These are phyloP conservation scores for Parmelia sp. DNA, from an alignment of 495 filamentous ascomycete species.

Conservation along the genomic window DNA sequence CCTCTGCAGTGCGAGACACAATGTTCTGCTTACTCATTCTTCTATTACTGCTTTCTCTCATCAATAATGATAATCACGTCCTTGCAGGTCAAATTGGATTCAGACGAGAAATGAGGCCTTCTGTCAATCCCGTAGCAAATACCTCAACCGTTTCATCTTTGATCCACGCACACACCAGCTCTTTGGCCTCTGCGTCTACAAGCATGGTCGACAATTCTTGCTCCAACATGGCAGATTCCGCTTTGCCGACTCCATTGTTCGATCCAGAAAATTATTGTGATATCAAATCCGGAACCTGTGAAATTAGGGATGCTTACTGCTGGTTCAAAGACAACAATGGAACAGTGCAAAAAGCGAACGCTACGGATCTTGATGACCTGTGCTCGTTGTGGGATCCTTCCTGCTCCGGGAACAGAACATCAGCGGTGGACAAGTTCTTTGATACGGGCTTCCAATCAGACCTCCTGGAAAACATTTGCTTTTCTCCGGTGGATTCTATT, in stretches of 20 bases:
- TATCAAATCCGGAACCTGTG: not conserved
- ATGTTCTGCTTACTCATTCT: not conserved
- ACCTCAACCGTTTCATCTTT: not conserved
- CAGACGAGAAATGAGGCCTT: not conserved
- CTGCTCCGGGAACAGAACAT: not conserved
- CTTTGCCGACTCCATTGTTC: not conserved
- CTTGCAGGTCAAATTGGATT: not conserved
- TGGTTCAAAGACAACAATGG: not conserved
- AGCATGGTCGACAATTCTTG: not conserved
- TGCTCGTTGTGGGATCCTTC: not conserved
- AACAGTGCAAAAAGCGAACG: not conserved
- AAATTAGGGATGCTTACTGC: not conserved
- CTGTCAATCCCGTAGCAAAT: not conserved
- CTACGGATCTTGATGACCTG: not conserved
- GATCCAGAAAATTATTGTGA: not conserved
- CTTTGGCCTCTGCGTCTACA: not conserved
- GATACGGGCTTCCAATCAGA: not conserved
- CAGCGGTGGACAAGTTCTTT: not conserved
- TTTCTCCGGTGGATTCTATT: not conserved
- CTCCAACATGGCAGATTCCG: not conserved
- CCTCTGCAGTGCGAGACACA: not conserved
- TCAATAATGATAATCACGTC: not conserved
- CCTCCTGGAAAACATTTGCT: not conserved
- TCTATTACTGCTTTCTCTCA: not conserved
- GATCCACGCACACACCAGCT: not conserved